Evolutionary conservation across 2,329 filamentous ascomycete species (phyloP), one percentile per base, ranked within the genome.

Genomic region (Elsinoe fawcettii): DNA sequence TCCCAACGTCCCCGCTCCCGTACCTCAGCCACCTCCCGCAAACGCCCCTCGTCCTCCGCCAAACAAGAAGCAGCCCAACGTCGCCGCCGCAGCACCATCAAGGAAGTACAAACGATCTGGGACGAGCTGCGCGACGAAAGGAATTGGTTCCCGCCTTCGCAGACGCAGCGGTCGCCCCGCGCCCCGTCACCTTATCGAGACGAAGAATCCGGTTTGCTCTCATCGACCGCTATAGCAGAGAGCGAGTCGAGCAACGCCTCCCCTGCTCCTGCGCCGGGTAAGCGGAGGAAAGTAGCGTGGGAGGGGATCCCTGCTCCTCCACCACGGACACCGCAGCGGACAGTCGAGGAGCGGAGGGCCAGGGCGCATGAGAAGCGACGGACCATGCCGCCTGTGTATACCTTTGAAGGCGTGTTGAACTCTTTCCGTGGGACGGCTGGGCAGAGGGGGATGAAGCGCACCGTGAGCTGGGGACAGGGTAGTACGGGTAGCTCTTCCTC

Each of bases 41-140:
- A 55, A 30, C 36, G 37, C 14, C 39, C 23, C 22, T 20, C 23
- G 25, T 14, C n/a, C 54, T 25, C 23, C 23, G 43, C 23, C 18
- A 56, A 27, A 65, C 23, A 37, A 37, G 5, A 37, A 63, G 64
- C 57, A 62, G 65, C 59, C 61, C 8, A 61, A 65, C 60, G 60
- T 11, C 55, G 58, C 66, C 68, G 71, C 18, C 65, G 70, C 18
- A 70, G 71, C 65, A 78, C 77, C 16, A 77, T 74, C 37, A 67
- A 69, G 67, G 87, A 93, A 67, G 81, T 82, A 1, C 84, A 83
- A 34, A 88, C 93, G 64, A 93, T 95, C 30, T 95, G 90, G 90
- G 87, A 84, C 57, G 90, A 95, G 68, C 77, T 96, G 12, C 86
- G 93, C 66, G 90, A 95, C 64, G 51, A 61, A 39, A 41, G 59